Evolutionary conservation across 495 filamentous ascomycete genomes (phyloP), one percentile per base, ranked within the genome.

Genomic region (Tuber microsphaerosporum): DNA sequence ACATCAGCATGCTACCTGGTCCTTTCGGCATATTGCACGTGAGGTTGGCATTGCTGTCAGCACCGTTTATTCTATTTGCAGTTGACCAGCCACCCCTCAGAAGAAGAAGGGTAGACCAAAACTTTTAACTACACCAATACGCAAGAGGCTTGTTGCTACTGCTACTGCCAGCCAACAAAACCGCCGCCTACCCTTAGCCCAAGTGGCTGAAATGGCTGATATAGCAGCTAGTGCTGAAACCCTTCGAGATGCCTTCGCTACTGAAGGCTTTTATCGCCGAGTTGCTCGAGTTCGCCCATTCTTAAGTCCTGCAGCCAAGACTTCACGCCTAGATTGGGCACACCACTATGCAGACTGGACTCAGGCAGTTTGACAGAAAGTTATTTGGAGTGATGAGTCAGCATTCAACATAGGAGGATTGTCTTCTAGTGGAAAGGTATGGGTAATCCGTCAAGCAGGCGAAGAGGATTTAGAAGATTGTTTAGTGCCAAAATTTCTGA

Each of bases 191-290:
- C 42, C 72, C 19, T 71, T 56, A 20, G 26, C 43, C 34, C 44
- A 77, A 20, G 39, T 77, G 65, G 73, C 75, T 26, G 20, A 68
- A 71, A 46, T 71, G 0, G 22, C 74, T 19, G 70, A 73, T 26
- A 78, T 75, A 2, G 44, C 71, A n/a, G 51, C 56, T 31, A 75
- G 34, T 10, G 70, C 44, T 37, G 26, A 72, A 22, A 72, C 61
- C 0, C 42, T 78, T 2, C 19, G 46, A 6, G 34, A 39, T 61
- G 74, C 48, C 37, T 72, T 78, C 31, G 1, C 22, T 8, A 70
- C 56, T 31, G 42, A 48, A 31, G 51, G 70, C 4, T 78, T 75
- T 43, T 10, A 44, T 43, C 8, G 20, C 6, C 1, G 20, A 22
- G 34, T 72, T 5, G 48, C 76, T 8, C 17, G 69, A 26, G 2